phyloP scores from a whole-genome alignment of 345 rosid species.

The Euphorbia lathyris region DNA sequence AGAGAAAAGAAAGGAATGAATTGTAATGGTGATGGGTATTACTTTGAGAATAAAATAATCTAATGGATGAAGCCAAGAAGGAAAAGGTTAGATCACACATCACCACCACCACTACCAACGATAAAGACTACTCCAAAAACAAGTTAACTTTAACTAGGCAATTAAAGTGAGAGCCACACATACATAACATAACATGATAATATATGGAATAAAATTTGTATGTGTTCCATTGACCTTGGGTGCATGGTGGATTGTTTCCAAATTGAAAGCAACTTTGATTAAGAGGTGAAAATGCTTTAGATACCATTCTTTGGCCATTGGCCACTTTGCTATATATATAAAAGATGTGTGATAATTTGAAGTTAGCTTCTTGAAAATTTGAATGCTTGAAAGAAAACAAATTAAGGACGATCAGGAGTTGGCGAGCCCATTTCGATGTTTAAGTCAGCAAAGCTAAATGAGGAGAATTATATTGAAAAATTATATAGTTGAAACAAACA shows the following conservation, averaged over 20 bases:
- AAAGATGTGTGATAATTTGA: too few relatives aligned
- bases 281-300: background rate
- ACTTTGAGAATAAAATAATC: too few relatives aligned
- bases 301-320: background rate
- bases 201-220: too few relatives aligned
- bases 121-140: conserved; percentile 7
- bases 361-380: too few relatives aligned
- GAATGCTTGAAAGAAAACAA: too few relatives aligned
- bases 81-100: background rate
- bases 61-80: background rate
- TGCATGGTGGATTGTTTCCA: background rate
- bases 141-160: background rate
- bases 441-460: too few relatives aligned
- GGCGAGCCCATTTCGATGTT: too few relatives aligned
- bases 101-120: conserved; percentile 5
- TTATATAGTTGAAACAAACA: too few relatives aligned
- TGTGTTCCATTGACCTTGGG: conserved; percentile 20
- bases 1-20: background rate
- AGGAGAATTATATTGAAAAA: too few relatives aligned
- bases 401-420: too few relatives aligned
- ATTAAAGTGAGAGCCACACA: conserved; percentile 6
- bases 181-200: too few relatives aligned
- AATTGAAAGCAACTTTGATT: background rate
- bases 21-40: conserved; percentile 3
- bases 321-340: too few relatives aligned